Conservation (phyloP, 2,329 filamentous ascomycete species). For the Ophiostoma fasciatum region DNA sequence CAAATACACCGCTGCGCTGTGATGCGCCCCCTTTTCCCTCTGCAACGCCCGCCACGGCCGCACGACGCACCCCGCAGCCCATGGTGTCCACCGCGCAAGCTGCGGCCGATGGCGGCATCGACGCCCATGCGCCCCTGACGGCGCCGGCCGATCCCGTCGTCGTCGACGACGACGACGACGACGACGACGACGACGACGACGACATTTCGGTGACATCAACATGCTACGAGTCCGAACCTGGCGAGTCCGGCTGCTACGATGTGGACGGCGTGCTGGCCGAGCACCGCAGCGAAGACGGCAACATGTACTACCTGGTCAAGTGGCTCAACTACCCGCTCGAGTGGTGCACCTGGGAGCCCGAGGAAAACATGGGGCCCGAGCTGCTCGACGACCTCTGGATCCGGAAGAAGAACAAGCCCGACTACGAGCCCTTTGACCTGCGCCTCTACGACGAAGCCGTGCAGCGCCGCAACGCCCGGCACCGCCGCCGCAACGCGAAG, state of each 20-base stretch:
- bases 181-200: constrained; percentile 17
- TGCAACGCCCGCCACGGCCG: no score
- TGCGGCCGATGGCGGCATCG: no score
- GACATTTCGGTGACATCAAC: constrained; percentile 46
- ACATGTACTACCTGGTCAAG: constrained; percentile 41
- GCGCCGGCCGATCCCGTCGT: no score
- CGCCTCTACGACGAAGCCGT: constrained; percentile 19
- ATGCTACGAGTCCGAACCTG: constrained; percentile 16
- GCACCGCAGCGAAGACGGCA: constrained; percentile 18
- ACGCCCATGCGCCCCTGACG: no score
- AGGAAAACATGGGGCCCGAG: constrained; percentile 23
- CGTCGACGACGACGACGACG: no score
- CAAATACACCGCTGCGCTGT: no score
- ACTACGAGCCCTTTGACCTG: constrained; percentile 23
- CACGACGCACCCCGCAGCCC: no score
- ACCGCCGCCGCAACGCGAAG: constrained; percentile 28
- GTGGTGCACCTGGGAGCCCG: constrained; percentile 42
- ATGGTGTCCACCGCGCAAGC: no score
- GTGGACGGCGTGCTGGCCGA: constrained; percentile 41
- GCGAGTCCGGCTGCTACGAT: constrained; percentile 33
- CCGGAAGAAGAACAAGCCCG: constrained; percentile 22
- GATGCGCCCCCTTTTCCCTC: no score
- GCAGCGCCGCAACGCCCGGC: constrained; percentile 21
- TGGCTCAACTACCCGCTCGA: constrained; percentile 47
- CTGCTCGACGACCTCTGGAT: constrained; percentile 28